Evolutionary conservation across 2,329 filamentous ascomycete genomes (phyloP).

Genomic region (Talaromyces albobiverticillius): DNA sequence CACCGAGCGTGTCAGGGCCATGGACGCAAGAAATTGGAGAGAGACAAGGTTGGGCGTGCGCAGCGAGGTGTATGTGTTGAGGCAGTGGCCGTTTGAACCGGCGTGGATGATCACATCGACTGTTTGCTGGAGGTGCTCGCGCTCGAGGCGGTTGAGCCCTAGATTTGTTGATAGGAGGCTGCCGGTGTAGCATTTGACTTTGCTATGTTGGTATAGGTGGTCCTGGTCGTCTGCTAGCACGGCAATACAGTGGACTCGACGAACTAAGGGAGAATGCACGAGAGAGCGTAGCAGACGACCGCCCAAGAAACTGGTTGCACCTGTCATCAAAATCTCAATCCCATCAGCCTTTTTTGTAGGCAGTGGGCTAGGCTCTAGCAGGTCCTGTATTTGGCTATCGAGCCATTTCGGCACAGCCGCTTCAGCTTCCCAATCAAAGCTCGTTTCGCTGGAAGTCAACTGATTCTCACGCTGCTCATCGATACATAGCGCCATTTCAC

Average conservation of each 20-base stretch:
- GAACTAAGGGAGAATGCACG: conserved; percentile 26
- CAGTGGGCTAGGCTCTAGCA: too few species aligned
- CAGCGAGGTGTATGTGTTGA: conserved; percentile 27
- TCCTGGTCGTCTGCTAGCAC: conserved; percentile 16
- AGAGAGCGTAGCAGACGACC: conserved; percentile 38
- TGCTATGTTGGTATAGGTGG: conserved; percentile 19
- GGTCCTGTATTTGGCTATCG: not conserved
- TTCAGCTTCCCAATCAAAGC: conserved; percentile 42
- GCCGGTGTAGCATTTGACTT: conserved; percentile 35
- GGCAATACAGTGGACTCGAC: conserved; percentile 45
- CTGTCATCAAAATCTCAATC: conserved; percentile 24
- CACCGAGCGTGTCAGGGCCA: conserved; percentile 19
- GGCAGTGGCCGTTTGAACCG: conserved; percentile 37
- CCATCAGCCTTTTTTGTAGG: not conserved
- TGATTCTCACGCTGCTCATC: not conserved
- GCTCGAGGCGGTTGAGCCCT: conserved; percentile 35
- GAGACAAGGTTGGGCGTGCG: conserved; percentile 24
- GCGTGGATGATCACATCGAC: conserved; percentile 54
- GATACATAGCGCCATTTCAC: conserved; percentile 10
- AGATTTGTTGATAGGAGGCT: conserved; percentile 35
- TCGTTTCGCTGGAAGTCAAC: conserved; percentile 5
- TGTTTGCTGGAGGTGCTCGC: conserved; percentile 24
- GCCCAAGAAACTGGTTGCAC: conserved; percentile 38
- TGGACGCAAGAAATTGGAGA: conserved; percentile 20
- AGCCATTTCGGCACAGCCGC: conserved; percentile 20